A percentile compares a stretch with the other conserved stretches of the same genome.
phyloP scores from a whole-genome alignment of 257 asterid species.

The Osmanthus fragrans region DNA sequence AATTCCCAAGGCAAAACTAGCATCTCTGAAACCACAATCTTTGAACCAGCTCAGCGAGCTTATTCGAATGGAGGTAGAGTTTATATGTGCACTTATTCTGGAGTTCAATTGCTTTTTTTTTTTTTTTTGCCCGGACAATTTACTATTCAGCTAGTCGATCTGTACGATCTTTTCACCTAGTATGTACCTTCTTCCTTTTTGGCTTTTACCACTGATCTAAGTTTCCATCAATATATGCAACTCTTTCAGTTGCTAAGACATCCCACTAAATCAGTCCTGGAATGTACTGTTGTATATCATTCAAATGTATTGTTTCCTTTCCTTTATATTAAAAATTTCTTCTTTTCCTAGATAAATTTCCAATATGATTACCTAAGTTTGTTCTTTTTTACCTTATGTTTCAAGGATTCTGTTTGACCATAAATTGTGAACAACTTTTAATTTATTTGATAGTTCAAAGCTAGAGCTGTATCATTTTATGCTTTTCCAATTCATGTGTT shows the following conservation, averaged over 20 bases:
- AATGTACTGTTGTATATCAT: neutral
- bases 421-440: neutral
- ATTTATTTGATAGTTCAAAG: neutral
- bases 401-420: neutral
- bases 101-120: conserved; percentile 15
- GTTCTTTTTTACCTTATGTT: neutral
- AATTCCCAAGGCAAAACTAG: conserved; percentile 65
- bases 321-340: neutral
- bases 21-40: conserved; percentile 73
- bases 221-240: neutral
- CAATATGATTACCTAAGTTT: neutral
- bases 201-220: neutral
- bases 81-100: conserved; percentile 4
- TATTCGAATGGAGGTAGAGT: conserved; percentile 72
- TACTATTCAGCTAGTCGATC: neutral
- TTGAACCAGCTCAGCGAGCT: conserved; percentile 80
- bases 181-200: neutral
- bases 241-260: neutral
- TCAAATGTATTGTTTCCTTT: neutral
- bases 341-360: neutral
- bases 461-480: neutral
- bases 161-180: neutral
- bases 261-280: neutral
- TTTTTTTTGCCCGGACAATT: neutral
- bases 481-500: neutral